Evolutionary conservation across 2,329 filamentous ascomycete species (phyloP).

Genomic region (Aquanectria penicillioides): DNA sequence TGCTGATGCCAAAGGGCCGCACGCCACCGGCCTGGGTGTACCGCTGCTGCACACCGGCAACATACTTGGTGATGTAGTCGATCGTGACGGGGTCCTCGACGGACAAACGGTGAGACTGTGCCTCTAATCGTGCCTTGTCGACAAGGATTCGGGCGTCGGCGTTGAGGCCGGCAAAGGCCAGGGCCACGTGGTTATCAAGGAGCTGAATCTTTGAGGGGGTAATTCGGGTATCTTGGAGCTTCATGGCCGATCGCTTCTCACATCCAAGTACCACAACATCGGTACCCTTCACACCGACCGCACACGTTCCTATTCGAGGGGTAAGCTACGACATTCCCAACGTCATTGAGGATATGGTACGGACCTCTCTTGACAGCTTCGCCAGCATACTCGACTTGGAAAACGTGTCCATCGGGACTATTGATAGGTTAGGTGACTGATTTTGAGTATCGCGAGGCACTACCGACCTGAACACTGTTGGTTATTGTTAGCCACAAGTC

Average conservation of each 20-base stretch:
- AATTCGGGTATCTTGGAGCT: conserved; percentile 98
- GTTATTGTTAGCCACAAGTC: conserved; percentile 56
- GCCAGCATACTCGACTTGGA: conserved; percentile 99
- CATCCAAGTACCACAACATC: conserved; percentile 97
- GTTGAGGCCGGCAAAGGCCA: conserved; percentile 96
- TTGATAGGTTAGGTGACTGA: conserved; percentile 53
- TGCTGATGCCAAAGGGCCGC: conserved; percentile 98
- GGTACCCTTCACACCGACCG: conserved; percentile 94
- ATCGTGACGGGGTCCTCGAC: conserved; percentile 98
- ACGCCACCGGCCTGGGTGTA: conserved; percentile 99
- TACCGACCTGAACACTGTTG: conserved; percentile 83
- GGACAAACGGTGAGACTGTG: conserved; percentile 95
- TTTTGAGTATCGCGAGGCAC: conserved; percentile 11
- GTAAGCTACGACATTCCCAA: conserved; percentile 25
- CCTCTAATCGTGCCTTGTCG: conserved; percentile 97
- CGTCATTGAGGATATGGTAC: conserved; percentile 30
- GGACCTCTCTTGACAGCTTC: conserved; percentile 98
- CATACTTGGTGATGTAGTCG: conserved; percentile 99
- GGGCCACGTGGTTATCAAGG: conserved; percentile 93
- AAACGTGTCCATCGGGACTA: conserved; percentile 99
- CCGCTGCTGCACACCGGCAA: conserved; percentile 96
- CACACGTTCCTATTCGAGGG: conserved; percentile 80
- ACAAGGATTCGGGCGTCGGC: conserved; percentile 97
- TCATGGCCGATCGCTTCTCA: conserved; percentile 99
- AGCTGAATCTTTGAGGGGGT: conserved; percentile 98